These are phyloP conservation scores for Plasmopara viticola DNA, from an alignment of 352 stramenopile species.

Conservation along the genomic window DNA sequence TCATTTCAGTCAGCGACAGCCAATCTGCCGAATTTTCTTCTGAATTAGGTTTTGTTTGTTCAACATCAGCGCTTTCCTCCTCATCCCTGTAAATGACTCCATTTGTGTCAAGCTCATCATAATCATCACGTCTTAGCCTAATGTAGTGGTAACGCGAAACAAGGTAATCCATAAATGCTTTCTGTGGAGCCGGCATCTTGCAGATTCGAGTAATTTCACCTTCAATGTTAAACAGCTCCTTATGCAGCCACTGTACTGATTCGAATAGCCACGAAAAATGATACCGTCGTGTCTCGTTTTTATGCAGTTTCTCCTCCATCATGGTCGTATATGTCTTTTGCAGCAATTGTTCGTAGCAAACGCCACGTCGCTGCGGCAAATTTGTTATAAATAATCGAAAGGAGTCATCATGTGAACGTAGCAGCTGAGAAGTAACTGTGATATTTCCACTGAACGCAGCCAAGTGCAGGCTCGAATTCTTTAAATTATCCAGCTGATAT, in stretches of 20 bases:
- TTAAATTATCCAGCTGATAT: constrained; percentile 47
- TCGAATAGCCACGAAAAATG: constrained; percentile 60
- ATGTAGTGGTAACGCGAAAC: constrained; percentile 35
- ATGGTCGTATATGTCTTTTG: constrained; percentile 32
- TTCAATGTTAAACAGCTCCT: constrained; percentile 23
- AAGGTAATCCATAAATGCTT: constrained; percentile 43
- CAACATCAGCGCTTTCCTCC: constrained; percentile 23
- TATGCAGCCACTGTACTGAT: constrained; percentile 36
- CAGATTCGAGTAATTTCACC: constrained; percentile 13
- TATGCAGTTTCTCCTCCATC: constrained; percentile 55
- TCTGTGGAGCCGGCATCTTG: constrained; percentile 25
- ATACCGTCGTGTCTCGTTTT: constrained; percentile 61
- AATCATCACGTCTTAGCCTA: too few relatives aligned
- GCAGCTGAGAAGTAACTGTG: constrained; percentile 31
- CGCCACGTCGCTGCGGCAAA: constrained; percentile 25
- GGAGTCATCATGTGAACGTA: constrained; percentile 40
- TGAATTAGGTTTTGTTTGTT: constrained; percentile 20
- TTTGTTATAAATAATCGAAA: constrained; percentile 40
- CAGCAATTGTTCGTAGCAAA: constrained; percentile 34
- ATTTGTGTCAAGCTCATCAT: too few relatives aligned
- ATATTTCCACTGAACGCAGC: constrained; percentile 50
- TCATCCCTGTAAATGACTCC: constrained; percentile 4
- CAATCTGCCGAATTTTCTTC: constrained; percentile 40
- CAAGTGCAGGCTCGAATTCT: constrained; percentile 62
- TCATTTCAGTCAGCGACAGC: constrained; percentile 41